Conservation (phyloP, 345 rosid genomes). For the Eutrema yunnanense region DNA sequence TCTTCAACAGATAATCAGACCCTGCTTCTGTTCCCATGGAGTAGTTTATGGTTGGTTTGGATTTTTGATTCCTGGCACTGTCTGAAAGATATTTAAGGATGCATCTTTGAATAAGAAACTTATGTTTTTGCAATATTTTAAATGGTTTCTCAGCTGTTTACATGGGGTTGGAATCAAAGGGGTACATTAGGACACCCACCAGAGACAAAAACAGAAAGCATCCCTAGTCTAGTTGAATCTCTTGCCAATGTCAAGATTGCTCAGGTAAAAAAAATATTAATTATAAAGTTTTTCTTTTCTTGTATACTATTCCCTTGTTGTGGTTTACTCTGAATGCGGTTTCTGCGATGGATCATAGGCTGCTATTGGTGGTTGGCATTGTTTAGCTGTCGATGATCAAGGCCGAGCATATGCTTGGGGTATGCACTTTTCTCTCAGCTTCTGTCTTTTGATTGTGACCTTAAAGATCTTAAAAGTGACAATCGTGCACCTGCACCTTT, state of each 20-base stretch:
- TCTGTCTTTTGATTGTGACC: neutral
- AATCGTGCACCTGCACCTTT: neutral
- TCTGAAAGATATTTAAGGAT: neutral
- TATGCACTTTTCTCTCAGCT: slow-evolving; percentile 18
- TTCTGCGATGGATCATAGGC: slow-evolving; percentile 48
- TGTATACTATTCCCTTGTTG: neutral
- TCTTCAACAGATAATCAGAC: neutral
- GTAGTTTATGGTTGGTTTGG: slow-evolving; percentile 2
- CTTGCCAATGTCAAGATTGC: slow-evolving; percentile 70
- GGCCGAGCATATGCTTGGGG: slow-evolving; percentile 99
- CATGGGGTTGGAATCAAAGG: slow-evolving; percentile 99
- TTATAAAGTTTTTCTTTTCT: neutral
- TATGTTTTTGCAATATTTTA: neutral
- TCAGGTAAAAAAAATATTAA: slow-evolving; percentile 46
- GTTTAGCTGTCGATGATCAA: slow-evolving; percentile 99
- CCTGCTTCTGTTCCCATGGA: neutral
- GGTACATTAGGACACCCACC: slow-evolving; percentile 97
- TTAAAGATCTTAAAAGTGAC: neutral
- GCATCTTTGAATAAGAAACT: neutral
- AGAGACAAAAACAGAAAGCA: slow-evolving; percentile 79
- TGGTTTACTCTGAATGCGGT: neutral
- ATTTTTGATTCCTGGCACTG: neutral
- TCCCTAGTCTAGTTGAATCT: slow-evolving; percentile 75
- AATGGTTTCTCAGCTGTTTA: slow-evolving; percentile 60
- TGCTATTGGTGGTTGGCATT: slow-evolving; percentile 99